Base-by-base conservation (phyloP, 23 red algal genomes). In the Rhodosorus marinus region DNA sequence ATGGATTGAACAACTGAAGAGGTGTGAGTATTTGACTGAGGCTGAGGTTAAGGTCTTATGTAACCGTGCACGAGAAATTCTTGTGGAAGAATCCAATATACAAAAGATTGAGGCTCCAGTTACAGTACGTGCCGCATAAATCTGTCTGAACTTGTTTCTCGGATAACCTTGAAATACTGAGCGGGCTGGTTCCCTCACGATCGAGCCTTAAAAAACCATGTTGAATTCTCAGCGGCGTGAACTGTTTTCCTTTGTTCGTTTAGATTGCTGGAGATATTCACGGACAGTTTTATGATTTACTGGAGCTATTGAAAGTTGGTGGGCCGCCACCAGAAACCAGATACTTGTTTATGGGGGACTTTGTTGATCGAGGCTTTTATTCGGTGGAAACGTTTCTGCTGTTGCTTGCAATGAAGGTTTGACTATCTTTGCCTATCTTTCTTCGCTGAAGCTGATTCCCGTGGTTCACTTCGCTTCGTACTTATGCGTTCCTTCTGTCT, bases 211-310 rank as follows among this genome's bases (percentile, higher is more conserved):
- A n/a, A n/a, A n/a, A n/a, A n/a, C n/a, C n/a, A n/a, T n/a, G n/a
- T n/a, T n/a, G n/a, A n/a, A n/a, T n/a, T n/a, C n/a, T n/a, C n/a
- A n/a, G n/a, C 1, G 5, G 35, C 1, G 33, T 1, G 3, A 34
- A 34, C 2, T 33, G 35, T n/a, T n/a, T n/a, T n/a, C n/a, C n/a
- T n/a, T n/a, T n/a, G n/a, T n/a, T n/a, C n/a, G n/a, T n/a, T n/a
- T n/a, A n/a, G 27, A 74, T 92, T 30, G 82, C 75, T 8, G 88
- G 88, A 42, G 88, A 95, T 42, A 84, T 95, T 47, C 88, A 95
- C 34, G 88, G 88, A 51, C 88, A 95, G 72, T 80, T 83, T 30
- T 95, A 80, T 50, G 88, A 95, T 57, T 48, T 95, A n/a, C 55
- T 95, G 5, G 88, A 95, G 41, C 78, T 95, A 23, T 55, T 95